phyloP scores from a whole-genome alignment of 108 stramenopile genomes.

The Stephanodiscus minutulus region DNA sequence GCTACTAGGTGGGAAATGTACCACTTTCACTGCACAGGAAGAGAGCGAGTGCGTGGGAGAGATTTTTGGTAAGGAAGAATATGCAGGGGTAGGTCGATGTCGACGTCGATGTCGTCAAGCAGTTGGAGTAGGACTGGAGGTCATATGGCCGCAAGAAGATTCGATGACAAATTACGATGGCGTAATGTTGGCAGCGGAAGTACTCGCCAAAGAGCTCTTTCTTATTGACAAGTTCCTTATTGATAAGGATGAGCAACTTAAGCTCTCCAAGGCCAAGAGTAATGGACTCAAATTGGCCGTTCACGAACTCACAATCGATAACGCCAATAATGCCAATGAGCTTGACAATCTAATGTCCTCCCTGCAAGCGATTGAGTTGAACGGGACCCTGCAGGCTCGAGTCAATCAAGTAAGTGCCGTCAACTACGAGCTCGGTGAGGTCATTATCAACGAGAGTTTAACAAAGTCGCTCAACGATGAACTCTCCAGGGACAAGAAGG shows the following conservation, averaged over 20 bases:
- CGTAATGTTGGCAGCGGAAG: too few species aligned
- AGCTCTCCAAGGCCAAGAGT: background rate
- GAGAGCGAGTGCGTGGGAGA: background rate
- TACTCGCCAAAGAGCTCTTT: too few species aligned
- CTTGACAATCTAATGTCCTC: background rate
- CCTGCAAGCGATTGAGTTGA: background rate
- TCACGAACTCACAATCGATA: background rate
- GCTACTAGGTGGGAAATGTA: background rate
- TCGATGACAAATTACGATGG: background rate
- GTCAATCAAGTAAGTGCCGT: too few species aligned
- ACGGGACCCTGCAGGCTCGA: background rate
- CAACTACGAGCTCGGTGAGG: too few species aligned
- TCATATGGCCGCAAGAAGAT: background rate
- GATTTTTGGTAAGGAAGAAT: background rate
- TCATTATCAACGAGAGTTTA: too few species aligned
- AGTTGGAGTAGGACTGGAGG: background rate
- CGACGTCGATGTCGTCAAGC: too few species aligned
- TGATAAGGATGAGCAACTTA: background rate
- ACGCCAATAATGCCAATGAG: background rate
- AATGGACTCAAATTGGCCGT: background rate
- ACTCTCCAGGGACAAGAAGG: too few species aligned
- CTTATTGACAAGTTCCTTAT: too few species aligned
- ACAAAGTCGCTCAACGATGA: too few species aligned
- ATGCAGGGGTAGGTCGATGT: background rate
- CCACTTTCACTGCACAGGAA: background rate